Evolutionary conservation across 2,329 filamentous ascomycete genomes (phyloP), one percentile per base, ranked within the genome.

Genomic region (Aureobasidium sp.): DNA sequence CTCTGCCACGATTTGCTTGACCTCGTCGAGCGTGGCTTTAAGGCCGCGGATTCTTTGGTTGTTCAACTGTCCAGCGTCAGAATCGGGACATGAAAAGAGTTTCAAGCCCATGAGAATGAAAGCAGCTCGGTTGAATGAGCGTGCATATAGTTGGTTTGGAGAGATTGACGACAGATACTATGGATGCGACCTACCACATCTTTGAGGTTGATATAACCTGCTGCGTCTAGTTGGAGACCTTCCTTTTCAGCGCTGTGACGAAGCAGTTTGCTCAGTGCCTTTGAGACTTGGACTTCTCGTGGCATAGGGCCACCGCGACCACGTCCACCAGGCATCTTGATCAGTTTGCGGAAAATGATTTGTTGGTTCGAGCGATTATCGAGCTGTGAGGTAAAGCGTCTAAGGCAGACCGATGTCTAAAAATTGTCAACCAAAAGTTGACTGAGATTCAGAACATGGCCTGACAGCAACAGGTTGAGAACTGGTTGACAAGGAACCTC

Each of bases 11-110:
- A 87, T 82, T 11, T 80, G 73, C 60, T 83, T 79, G 65, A 99
- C 81, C 67, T 97, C 93, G 2, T 80, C 76, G 62, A 96, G 83
- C 0, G 87, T 89, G n/a, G 88, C 83, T 64, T 89, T 81, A 11
- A 96, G 80, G 4, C 83, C 84, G 65, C 83, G 84, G 61, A 97
- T 75, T 48, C 80, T 82, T 57, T 78, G 78, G 72, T 83, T 85
- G 68, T 76, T 75, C 39, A 88, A 77, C 80, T 84, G 65, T n/a
- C 9, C 36, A 52, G 25, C 45, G 49, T 59, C 31, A 44, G 34
- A 34, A 1, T 62, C 12, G 41, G 44, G 22, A 41, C 9, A 2
- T 20, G 22, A 8, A 9, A 44, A 44, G 9, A 6, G 6, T 25
- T 44, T 22, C 15, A 49, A 12, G 9, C 5, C 20, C 7, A 15